Base-by-base conservation (phyloP, 352 stramenopile species). In the Phytophthora fragariaefolia region DNA sequence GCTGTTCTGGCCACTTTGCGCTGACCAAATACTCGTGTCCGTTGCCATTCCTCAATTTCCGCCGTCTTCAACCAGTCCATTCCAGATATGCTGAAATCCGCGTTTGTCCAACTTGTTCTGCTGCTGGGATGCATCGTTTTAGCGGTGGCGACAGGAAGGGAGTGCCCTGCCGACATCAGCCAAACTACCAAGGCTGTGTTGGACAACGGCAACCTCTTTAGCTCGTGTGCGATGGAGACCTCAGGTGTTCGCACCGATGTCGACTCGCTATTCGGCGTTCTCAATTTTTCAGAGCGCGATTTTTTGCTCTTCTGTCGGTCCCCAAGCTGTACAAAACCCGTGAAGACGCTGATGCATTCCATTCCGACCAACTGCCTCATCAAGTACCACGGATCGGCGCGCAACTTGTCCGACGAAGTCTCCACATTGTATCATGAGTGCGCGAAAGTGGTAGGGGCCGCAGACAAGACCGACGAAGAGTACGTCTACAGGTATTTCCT, bases 261-360 rank as follows among this genome's bases (percentile, higher is more conserved):
- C 12, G 32, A 57, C 3, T 60, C 22, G 22, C 23, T 67, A 13
- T 62, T 67, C 20, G 59, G 43, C 40, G 58, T 59, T 8, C 58
- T 60, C 40, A 26, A 51, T 15, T 45, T 66, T 22, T 24, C 48
- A 2, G 24, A 46, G 5, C 18, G 17, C 15, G 36, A 60, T 36
- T 66, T 66, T 4, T 49, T 66, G 18, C 4, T 24, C 20, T 66
- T 66, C 58, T 66, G 58, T 20, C 47, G 49, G 12, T 38, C 58
- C 13, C 42, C 47, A 20, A 42, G 15, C 10, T 66, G 58, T 40
- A 40, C 48, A 18, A 34, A 38, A n/a, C 47, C 58, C 2, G 40
- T 53, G 43, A 45, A 45, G 49, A 28, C 49, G 38, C 38, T 46
- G 17, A 5, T 26, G 9, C n/a, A 50, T n/a, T 30, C 43, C 43